Evolutionary conservation across 768 basidiomycete species (phyloP).

Genomic region (Suillus subluteus): DNA sequence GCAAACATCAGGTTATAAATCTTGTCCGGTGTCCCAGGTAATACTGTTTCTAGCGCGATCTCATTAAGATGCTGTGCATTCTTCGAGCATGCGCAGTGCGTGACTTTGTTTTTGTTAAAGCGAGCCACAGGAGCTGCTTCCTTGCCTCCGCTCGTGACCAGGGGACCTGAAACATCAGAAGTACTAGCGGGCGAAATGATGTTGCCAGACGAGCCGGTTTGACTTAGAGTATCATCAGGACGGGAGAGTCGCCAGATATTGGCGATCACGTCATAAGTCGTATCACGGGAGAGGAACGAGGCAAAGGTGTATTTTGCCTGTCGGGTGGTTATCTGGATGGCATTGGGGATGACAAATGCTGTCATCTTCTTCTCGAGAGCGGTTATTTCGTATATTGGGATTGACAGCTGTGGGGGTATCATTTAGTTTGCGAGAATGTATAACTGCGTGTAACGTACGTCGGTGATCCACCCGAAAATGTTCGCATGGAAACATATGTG

Average conservation of each 20-base stretch:
- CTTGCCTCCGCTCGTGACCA: constrained; percentile 10
- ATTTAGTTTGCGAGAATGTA: constrained; percentile 13
- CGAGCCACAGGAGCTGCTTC: constrained; percentile 15
- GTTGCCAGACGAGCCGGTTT: constrained; percentile 21
- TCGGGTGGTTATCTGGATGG: constrained; percentile 85
- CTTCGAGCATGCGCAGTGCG: constrained; percentile 75
- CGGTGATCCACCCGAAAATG: constrained; percentile 98
- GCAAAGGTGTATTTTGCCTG: constrained; percentile 91
- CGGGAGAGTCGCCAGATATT: constrained; percentile 95
- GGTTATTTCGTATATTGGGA: constrained; percentile 87
- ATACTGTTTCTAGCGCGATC: constrained; percentile 71
- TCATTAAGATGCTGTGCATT: constrained; percentile 73
- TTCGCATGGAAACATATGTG: constrained; percentile 99
- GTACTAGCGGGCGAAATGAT: constrained; percentile 23
- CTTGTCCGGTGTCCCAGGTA: constrained; percentile 93
- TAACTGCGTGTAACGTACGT: constrained; percentile 57
- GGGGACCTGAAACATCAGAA: constrained; percentile 19
- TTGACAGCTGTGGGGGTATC: constrained; percentile 59
- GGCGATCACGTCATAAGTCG: constrained; percentile 92
- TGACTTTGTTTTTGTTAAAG: constrained; percentile 60
- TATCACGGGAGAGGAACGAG: constrained; percentile 94
- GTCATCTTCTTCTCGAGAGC: constrained; percentile 97
- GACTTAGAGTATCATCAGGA: constrained; percentile 55
- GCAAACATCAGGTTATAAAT: constrained; percentile 96
- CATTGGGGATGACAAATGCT: constrained; percentile 96